Conservation (phyloP, 768 basidiomycete species). For the Glaciozyma martinii region DNA sequence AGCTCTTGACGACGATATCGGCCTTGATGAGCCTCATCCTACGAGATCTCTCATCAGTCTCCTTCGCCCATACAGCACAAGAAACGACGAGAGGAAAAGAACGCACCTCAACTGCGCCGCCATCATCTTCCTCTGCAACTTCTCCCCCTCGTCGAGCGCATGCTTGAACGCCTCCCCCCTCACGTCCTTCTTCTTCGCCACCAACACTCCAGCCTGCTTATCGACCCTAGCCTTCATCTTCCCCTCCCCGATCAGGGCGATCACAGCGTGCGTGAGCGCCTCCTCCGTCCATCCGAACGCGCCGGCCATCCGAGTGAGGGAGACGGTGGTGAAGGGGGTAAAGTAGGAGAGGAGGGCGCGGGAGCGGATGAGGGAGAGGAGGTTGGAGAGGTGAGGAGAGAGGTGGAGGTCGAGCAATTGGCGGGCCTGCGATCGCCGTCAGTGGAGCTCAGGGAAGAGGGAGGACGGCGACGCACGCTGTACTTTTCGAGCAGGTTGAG, state of each 20-base stretch:
- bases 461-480: constrained; percentile 46
- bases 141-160: constrained; percentile 62
- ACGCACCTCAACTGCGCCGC: constrained; percentile 21
- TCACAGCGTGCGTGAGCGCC: constrained; percentile 63
- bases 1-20: constrained; percentile 1
- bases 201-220: constrained; percentile 10
- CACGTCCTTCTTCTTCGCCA: constrained; percentile 33
- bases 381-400: constrained; percentile 53
- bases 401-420: constrained; percentile 61
- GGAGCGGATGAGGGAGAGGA: constrained; percentile 63
- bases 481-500: constrained; percentile 63
- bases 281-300: constrained; percentile 76
- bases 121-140: constrained; percentile 59
- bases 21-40: constrained; percentile 3
- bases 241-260: constrained; percentile 65
- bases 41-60: no score
- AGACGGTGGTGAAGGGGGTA: constrained; percentile 76
- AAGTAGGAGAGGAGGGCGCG: constrained; percentile 80
- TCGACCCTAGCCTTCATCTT: constrained; percentile 49
- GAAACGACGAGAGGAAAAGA: not conserved
- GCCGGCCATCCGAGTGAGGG: constrained; percentile 68
- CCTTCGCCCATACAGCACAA: not conserved
- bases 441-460: not conserved
- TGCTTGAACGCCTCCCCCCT: constrained; percentile 66
- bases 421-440: constrained; percentile 13